Evolutionary conservation across 495 filamentous ascomycete genomes (phyloP), one percentile per base, ranked within the genome.

Genomic region (Xylaria telfairii): DNA sequence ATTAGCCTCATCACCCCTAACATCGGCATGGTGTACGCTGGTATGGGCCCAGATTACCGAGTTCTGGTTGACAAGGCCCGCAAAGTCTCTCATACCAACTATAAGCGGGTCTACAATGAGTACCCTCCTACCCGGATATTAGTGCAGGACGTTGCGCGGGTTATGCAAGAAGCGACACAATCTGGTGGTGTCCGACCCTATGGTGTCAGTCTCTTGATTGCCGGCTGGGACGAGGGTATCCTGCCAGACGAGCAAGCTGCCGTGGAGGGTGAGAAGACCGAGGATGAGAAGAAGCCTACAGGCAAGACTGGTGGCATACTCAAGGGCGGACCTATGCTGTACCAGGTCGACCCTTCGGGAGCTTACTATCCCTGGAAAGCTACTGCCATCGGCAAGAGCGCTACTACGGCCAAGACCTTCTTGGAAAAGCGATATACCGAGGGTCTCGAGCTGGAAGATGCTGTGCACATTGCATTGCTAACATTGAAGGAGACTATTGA

Each of bases 101-200:
- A 98, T 90, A 99, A 99, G 88, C 94, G 96, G 81, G 92, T 99
- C 82, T 99, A 99, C 87, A 99, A 99, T 83, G 96, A 99, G 86
- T 99, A 99, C 87, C 96, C 96, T 17, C 96, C 96, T 12, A 99
- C 96, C 34, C 89, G 96, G 72, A 99, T 99, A 88, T 86, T 99
- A 80, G 96, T 99, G 68, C 96, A 99, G 83, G 96, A 99, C 77
- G 95, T 99, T 64, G 96, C 96, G 54, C 89, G 93, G 73, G 94
- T 97, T 68, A 97, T 99, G 91, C 96, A 99, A 80, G 96, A 99
- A 82, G 96, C 96, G 34, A 99, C 96, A 53, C 96, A 99, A 83
- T 95, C 92, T 66, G 96, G 95, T 80, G 96, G 96, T 88, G 95
- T 99, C 67, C 89, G 96, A 54, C 96, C 96, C n/a, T 99, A 98